Evolutionary conservation across 1,139 yeast genomes (phyloP).

Genomic region (Hemisphaericaspora subhashii): DNA sequence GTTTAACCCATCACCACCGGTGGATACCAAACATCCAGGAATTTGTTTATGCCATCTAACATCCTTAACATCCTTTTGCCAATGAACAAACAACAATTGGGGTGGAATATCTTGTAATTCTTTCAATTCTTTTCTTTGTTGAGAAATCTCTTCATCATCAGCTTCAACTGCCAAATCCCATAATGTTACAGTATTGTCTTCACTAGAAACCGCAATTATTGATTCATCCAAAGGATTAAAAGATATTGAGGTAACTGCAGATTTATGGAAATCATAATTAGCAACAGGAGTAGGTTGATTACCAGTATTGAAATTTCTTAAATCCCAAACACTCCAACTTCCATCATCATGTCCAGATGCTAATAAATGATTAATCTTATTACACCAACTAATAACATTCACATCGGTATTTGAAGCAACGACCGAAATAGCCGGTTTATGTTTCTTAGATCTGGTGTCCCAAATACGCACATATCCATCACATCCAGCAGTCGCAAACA

Average conservation of each 20-base stretch:
- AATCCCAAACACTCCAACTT: constrained; percentile 96
- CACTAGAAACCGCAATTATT: constrained; percentile 91
- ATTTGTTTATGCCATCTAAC: constrained; percentile 97
- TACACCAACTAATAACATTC: constrained; percentile 95
- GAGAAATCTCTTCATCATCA: constrained; percentile 88
- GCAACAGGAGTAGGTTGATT: constrained; percentile 78
- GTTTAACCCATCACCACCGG: constrained; percentile 94
- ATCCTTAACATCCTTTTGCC: constrained; percentile 97
- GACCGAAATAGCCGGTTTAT: constrained; percentile 85
- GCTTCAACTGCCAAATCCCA: constrained; percentile 99
- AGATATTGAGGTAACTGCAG: constrained; percentile 88
- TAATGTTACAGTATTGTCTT: constrained; percentile 92
- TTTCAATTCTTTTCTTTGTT: constrained; percentile 68
- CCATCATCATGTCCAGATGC: constrained; percentile 99
- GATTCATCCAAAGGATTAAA: constrained; percentile 96
- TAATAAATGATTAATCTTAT: constrained; percentile 76
- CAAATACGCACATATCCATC: constrained; percentile 93
- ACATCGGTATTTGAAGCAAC: constrained; percentile 84
- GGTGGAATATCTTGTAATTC: constrained; percentile 93
- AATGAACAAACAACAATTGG: constrained; percentile 91
- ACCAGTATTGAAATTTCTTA: constrained; percentile 71
- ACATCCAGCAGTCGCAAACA: constrained; percentile 88
- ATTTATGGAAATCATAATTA: constrained; percentile 89
- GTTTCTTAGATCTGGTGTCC: constrained; percentile 95
- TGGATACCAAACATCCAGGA: constrained; percentile 91